Percentiles rank a stretch among this genome's conserved stretches.
Conservation (phyloP, 768 basidiomycete genomes). For the Phylloporus rhodoxanthus region DNA sequence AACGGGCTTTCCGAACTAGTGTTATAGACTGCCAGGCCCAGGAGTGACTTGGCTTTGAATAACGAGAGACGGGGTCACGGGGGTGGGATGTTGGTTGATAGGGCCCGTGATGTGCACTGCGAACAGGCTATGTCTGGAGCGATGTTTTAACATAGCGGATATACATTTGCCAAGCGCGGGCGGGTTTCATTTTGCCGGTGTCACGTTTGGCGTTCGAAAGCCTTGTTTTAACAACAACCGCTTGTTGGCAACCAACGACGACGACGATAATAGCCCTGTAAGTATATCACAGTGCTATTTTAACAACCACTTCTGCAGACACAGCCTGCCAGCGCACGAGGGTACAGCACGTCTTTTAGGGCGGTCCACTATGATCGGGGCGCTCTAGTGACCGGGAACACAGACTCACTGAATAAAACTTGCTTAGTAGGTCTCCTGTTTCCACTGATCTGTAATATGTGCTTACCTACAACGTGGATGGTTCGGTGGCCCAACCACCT, state of each 20-base stretch:
- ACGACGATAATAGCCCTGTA: no score
- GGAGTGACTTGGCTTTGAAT: no score
- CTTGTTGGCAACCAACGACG: no score
- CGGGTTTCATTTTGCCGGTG: background rate
- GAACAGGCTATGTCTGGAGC: background rate
- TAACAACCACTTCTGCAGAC: no score
- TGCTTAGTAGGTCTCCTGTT: background rate
- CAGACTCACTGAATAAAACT: background rate
- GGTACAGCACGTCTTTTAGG: background rate
- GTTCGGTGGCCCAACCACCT: background rate
- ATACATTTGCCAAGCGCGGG: background rate
- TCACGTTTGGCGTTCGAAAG: background rate
- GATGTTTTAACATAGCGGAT: background rate
- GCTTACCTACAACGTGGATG: no score
- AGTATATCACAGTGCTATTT: no score
- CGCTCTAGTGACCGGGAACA: no score
- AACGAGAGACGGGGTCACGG: background rate
- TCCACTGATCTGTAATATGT: background rate
- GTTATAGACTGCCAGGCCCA: background rate
- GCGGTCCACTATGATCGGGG: background rate
- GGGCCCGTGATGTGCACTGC: background rate
- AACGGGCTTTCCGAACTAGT: background rate
- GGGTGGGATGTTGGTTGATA: background rate
- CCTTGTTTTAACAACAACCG: no score
- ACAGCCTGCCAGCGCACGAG: background rate